A percentile compares a stretch with the other conserved stretches of the same genome.
phyloP scores from a whole-genome alignment of 768 basidiomycete species.

The Lentinula edodes region DNA sequence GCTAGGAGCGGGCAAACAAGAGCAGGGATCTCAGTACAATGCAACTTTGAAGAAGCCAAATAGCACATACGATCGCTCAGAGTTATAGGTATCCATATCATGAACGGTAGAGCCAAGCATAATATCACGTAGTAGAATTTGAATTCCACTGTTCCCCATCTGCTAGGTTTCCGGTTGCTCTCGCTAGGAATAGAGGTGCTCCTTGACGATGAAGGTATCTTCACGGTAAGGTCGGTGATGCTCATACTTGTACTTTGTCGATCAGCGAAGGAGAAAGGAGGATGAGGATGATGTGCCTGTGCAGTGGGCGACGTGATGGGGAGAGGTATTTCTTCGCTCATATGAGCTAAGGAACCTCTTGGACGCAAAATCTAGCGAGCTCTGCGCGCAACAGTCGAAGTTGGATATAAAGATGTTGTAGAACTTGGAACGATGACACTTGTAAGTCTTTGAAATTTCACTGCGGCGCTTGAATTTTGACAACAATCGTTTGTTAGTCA shows the following conservation, averaged over 20 bases:
- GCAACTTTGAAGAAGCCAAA: neutral
- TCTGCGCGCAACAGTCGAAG: neutral
- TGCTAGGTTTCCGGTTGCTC: conserved; percentile 29
- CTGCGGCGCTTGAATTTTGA: neutral
- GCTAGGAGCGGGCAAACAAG: conserved; percentile 31
- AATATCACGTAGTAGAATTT: conserved; percentile 64
- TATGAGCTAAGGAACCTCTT: neutral
- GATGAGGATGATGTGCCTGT: neutral
- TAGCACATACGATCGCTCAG: conserved; percentile 66
- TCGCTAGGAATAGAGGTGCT: conserved; percentile 16
- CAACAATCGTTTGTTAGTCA: too few species aligned
- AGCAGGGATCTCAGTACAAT: conserved; percentile 5
- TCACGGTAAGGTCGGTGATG: conserved; percentile 45
- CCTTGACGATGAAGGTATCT: conserved; percentile 41
- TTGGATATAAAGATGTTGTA: too few species aligned
- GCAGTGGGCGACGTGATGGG: neutral
- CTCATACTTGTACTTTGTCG: conserved; percentile 18
- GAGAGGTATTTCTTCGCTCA: conserved; percentile 1
- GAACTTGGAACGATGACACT: too few species aligned
- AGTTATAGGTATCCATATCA: conserved; percentile 71
- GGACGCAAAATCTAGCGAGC: neutral
- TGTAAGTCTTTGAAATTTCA: too few species aligned
- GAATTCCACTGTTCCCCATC: conserved; percentile 85
- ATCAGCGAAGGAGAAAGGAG: neutral
- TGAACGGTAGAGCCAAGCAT: conserved; percentile 56